Evolutionary conservation across 1,284 basidiomycete species (phyloP).

Genomic region (Neonothopanus nambi): DNA sequence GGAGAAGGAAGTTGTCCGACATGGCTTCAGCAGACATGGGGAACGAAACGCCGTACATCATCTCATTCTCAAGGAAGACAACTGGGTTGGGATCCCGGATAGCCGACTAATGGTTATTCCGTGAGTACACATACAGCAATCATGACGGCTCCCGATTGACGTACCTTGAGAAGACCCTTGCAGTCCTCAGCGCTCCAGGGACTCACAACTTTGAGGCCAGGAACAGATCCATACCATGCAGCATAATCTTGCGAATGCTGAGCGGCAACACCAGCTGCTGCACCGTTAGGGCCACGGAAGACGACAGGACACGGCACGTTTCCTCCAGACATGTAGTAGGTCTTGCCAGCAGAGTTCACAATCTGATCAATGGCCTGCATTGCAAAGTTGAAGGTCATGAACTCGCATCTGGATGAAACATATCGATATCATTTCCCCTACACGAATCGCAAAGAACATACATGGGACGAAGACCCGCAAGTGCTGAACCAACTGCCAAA

Average conservation of each 20-base stretch:
- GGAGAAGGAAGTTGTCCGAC: conserved; percentile 92
- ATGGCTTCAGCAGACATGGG: conserved; percentile 94
- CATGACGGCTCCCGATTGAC: conserved; percentile 16
- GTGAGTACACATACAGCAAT: background rate
- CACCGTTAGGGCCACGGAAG: conserved; percentile 99
- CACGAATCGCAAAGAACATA: conserved; percentile 32
- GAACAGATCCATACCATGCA: conserved; percentile 95
- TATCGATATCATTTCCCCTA: conserved; percentile 17
- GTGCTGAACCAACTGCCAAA: conserved; percentile 92
- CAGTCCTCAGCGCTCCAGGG: conserved; percentile 98
- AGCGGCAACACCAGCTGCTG: conserved; percentile 94
- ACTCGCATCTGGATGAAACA: conserved; percentile 78
- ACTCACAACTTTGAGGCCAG: conserved; percentile 96
- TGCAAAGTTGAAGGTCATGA: conserved; percentile 98
- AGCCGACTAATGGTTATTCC: conserved; percentile 60
- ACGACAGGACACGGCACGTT: conserved; percentile 97
- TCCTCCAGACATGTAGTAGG: conserved; percentile 99
- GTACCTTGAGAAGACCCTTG: conserved; percentile 94
- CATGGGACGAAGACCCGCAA: conserved; percentile 94
- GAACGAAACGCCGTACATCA: conserved; percentile 97
- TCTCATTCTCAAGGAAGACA: conserved; percentile 99
- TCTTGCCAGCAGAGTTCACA: conserved; percentile 99
- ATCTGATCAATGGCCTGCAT: conserved; percentile 99
- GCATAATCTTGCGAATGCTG: conserved; percentile 93
- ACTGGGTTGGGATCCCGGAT: conserved; percentile 99